Evolutionary conservation across 2,329 filamentous ascomycete genomes (phyloP), one percentile per base, ranked within the genome.

Genomic region (Epichloe glyceriae): DNA sequence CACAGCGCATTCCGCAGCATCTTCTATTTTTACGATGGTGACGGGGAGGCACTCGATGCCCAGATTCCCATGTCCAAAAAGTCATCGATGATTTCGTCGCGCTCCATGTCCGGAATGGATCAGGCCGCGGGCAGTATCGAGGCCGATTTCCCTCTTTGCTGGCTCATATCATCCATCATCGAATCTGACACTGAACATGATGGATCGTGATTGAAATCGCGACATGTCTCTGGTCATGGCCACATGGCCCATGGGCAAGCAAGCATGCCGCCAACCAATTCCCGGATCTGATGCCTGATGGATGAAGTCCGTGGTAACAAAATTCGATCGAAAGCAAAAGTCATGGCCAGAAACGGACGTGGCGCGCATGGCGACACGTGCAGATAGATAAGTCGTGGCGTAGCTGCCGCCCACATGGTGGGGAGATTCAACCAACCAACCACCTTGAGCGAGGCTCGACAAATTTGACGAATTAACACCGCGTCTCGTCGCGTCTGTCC

Each of bases 401-500:
- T 14, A 19, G 45, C 37, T 41, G 17, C 46, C 38, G 37, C 39
- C 19, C 39, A 49, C 39, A 43, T 33, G 47, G 17, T 15, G n/a
- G 20, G 3, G 14, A 22, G n/a, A 35, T n/a, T n/a, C 38, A 39
- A 30, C 35, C 39, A 47, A 39, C 34, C 19, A 39, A 8, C 35
- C 20, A 30, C 30, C 4, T 14, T 39, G 1, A 6, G 5, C 12
- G 44, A 37, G 30, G 19, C 22, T 33, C 41, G 22, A 11, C 35
- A 12, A 30, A 30, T 30, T 10, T 30, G 26, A 43, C 38, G 34
- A 17, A 15, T n/a, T 17, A 4, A 15, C 26, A 15, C 3, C 47
- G 47, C 47, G 47, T 50, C 47, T 45, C 33, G 42, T 45, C 48
- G 41, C 48, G 48, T 50, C 39, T 33, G 11, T 33, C 30, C 22